A percentile compares a stretch with the other conserved stretches of the same genome.
phyloP scores from a whole-genome alignment of 768 basidiomycete genomes.

The Saitozyma podzolica region DNA sequence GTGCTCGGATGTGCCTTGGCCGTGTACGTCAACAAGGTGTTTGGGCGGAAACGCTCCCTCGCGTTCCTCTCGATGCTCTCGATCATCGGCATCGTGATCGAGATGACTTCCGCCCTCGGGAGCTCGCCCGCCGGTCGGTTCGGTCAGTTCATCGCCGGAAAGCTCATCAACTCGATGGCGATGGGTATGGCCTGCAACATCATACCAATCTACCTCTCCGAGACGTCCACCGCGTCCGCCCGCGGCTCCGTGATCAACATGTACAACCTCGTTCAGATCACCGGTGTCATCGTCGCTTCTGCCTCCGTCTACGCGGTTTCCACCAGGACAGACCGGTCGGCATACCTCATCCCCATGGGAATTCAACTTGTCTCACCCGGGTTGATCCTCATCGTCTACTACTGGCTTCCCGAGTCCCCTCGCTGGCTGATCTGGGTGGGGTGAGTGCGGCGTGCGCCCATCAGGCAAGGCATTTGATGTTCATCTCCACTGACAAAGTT shows the following conservation, averaged over 20 bases:
- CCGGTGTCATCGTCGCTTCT: constrained; percentile 36
- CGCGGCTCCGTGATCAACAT: constrained; percentile 29
- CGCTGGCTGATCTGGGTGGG: constrained; percentile 26
- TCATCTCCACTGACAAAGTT: not conserved
- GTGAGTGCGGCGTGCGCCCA: not conserved
- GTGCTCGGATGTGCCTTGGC: constrained; percentile 27
- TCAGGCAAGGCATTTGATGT: too few relatives aligned
- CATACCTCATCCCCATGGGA: constrained; percentile 31
- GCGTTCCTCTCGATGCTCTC: constrained; percentile 16
- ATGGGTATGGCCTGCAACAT: constrained; percentile 32
- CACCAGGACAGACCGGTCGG: constrained; percentile 1
- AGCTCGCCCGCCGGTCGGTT: constrained; percentile 14
- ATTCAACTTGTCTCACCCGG: constrained; percentile 20
- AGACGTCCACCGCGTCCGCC: constrained; percentile 11
- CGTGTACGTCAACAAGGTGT: constrained; percentile 12
- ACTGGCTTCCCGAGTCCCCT: constrained; percentile 21
- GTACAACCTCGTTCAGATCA: constrained; percentile 34
- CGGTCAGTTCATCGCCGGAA: constrained; percentile 36
- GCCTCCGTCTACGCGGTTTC: constrained; percentile 4
- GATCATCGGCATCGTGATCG: constrained; percentile 27
- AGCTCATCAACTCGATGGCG: constrained; percentile 25
- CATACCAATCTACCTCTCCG: constrained; percentile 26
- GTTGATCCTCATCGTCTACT: constrained; percentile 14
- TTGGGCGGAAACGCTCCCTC: constrained; percentile 21
- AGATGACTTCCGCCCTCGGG: constrained; percentile 19